Evolutionary conservation across 2,329 filamentous ascomycete genomes (phyloP), one percentile per base, ranked within the genome.

Genomic region (Pestalotiopsis sp.): DNA sequence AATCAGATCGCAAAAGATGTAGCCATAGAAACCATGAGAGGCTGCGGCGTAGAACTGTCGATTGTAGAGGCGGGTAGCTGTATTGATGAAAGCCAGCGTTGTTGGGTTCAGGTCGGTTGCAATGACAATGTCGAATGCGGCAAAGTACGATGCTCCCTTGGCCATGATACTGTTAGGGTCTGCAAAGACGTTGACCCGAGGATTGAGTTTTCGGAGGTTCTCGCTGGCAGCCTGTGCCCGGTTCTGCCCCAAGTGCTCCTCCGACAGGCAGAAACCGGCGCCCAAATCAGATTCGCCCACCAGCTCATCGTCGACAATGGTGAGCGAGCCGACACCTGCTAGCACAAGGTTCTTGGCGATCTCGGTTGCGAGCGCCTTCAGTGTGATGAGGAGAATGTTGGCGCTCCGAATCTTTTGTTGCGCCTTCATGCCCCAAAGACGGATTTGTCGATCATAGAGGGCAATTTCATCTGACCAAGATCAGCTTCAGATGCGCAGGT

Each of bases 341-440:
- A 99, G 89, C 20, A 98, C 95, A 25, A 99, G 90, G 78, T 98
- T 99, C 85, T 99, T 99, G 71, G 96, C 95, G 67, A 98, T 92
- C 82, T 99, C 96, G 78, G 95, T 97, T 69, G 93, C 94, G 17
- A 99, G 88, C 0, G 93, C 94, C 77, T 92, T 93, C 80, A 97
- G 90, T 38, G 91, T 94, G 73, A 99, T 91, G 71, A 99, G 89
- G 60, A 98, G 90, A 74, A 99, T 92, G 76, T 94, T 94, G 69
- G 96, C 94, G 69, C 89, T 92, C 74, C 95, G 93, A 69, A 99
- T 94, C 78, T 92, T 94, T 79, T 97, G 92, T 80, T 99, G 96
- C 6, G 96, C 96, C 76, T 96, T 91, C 77, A 98, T 93, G 58
- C 96, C 96, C 96, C 96, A 99, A 38, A 99, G 90, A 67, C 96